Evolutionary conservation across 2,329 filamentous ascomycete species (phyloP).

Genomic region (Arthrobotrys sphaeroides): DNA sequence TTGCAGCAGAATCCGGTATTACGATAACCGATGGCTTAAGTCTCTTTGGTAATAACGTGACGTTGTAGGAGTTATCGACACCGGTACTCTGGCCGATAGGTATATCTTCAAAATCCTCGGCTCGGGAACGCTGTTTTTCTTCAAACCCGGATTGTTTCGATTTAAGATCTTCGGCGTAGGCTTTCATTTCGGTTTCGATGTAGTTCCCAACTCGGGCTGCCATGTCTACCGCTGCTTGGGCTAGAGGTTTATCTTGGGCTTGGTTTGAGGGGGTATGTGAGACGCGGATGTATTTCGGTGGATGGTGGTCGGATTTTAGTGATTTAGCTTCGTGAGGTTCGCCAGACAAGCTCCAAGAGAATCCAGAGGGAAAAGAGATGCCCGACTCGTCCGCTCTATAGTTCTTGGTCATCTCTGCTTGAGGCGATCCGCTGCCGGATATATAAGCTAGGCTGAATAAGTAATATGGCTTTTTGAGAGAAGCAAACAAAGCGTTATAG

Average conservation of each 20-base stretch:
- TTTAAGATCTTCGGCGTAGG: not conserved
- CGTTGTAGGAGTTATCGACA: not conserved
- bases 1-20: not conserved
- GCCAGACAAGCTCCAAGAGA: not conserved
- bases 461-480: not conserved
- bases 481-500: not conserved
- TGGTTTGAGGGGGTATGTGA: not conserved
- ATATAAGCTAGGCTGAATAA: constrained; percentile 2
- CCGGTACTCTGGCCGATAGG: not conserved
- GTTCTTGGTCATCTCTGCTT: not conserved
- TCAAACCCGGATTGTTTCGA: not conserved
- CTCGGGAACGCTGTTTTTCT: not conserved
- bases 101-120: not conserved
- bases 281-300: not conserved
- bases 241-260: not conserved
- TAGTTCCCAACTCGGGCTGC: not conserved
- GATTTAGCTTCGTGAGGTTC: not conserved
- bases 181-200: not conserved
- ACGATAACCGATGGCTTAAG: not conserved
- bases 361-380: not conserved
- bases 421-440: not conserved
- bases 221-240: not conserved
- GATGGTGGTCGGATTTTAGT: not conserved
- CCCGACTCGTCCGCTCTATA: not conserved
- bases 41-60: not conserved